A percentile compares a stretch with the other conserved stretches of the same genome.
phyloP scores from a whole-genome alignment of 139 green algal genomes.

The Tetraselmis chui region DNA sequence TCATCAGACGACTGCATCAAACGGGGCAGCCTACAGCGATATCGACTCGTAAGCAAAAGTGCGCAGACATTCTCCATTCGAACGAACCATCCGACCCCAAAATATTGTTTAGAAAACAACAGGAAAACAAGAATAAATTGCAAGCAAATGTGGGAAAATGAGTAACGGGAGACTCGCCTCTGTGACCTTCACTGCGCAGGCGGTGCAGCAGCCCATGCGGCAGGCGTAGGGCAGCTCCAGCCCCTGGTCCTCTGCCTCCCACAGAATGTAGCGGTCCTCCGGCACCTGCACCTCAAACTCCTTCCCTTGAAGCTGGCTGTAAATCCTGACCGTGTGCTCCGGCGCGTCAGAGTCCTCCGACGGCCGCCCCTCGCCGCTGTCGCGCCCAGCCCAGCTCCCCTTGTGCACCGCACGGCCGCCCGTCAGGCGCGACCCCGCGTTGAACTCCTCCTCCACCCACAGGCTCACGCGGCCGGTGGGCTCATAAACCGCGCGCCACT shows the following conservation, averaged over 20 bases:
- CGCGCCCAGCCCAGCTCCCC: conserved; percentile 51
- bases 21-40: too few relatives aligned
- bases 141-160: too few relatives aligned
- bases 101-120: too few relatives aligned
- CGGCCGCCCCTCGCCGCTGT: conserved; percentile 66
- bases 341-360: conserved; percentile 20
- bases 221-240: conserved; percentile 90
- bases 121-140: too few relatives aligned
- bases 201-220: conserved; percentile 95
- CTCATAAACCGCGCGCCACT: conserved; percentile 76
- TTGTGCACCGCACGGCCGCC: conserved; percentile 66
- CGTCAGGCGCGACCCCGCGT: conserved; percentile 71
- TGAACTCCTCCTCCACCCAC: conserved; percentile 93
- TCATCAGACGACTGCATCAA: too few relatives aligned
- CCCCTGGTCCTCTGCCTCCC: conserved; percentile 86
- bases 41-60: too few relatives aligned
- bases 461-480: conserved; percentile 76
- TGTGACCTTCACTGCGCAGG: conserved; percentile 84
- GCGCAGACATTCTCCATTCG: too few relatives aligned
- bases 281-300: conserved; percentile 77
- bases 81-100: too few relatives aligned
- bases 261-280: conserved; percentile 92
- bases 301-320: conserved; percentile 61
- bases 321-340: conserved; percentile 71
- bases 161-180: too few relatives aligned